phyloP scores from a whole-genome alignment of 2,329 filamentous ascomycete species.

The Knoxdaviesia proteae region DNA sequence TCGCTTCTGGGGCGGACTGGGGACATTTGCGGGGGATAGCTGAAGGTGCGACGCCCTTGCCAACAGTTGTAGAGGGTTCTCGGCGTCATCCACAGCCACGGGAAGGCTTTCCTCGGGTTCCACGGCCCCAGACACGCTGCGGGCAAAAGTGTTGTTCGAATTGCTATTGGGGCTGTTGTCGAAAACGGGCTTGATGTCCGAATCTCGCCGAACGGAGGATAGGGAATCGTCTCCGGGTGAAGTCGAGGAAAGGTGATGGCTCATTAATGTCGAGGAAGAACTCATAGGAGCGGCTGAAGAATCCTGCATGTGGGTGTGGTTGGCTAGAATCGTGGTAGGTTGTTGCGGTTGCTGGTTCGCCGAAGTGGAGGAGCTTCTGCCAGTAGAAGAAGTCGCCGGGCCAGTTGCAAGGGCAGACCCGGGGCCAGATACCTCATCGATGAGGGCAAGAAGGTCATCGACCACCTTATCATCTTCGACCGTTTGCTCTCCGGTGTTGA shows the following conservation, averaged over 20 bases:
- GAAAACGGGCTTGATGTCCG: too few relatives aligned
- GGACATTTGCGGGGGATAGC: slow-evolving; percentile 18
- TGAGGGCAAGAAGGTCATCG: slow-evolving; percentile 18
- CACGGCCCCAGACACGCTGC: too few relatives aligned
- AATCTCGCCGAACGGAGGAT: too few relatives aligned
- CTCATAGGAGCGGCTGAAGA: slow-evolving; percentile 1
- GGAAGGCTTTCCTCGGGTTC: slow-evolving; percentile 28
- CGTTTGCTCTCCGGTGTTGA: slow-evolving; percentile 22
- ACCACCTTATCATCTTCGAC: slow-evolving; percentile 24
- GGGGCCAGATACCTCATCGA: slow-evolving; percentile 11
- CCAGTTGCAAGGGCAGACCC: not conserved
- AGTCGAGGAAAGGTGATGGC: slow-evolving; percentile 8
- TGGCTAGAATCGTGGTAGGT: slow-evolving; percentile 14
- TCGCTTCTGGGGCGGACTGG: not conserved
- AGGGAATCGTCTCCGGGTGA: too few relatives aligned
- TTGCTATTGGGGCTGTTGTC: too few relatives aligned
- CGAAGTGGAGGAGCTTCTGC: slow-evolving; percentile 6
- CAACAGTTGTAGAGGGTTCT: slow-evolving; percentile 54
- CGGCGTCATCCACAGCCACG: slow-evolving; percentile 40
- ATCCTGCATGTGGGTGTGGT: not conserved
- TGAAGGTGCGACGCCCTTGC: slow-evolving; percentile 51
- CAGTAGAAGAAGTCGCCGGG: not conserved
- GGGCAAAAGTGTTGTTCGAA: too few relatives aligned
- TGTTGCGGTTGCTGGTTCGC: slow-evolving; percentile 11
- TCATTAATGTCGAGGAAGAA: slow-evolving; percentile 8